Evolutionary conservation across 1,284 basidiomycete species (phyloP), one percentile per base, ranked within the genome.

Genomic region (Melampsora larici-populina): DNA sequence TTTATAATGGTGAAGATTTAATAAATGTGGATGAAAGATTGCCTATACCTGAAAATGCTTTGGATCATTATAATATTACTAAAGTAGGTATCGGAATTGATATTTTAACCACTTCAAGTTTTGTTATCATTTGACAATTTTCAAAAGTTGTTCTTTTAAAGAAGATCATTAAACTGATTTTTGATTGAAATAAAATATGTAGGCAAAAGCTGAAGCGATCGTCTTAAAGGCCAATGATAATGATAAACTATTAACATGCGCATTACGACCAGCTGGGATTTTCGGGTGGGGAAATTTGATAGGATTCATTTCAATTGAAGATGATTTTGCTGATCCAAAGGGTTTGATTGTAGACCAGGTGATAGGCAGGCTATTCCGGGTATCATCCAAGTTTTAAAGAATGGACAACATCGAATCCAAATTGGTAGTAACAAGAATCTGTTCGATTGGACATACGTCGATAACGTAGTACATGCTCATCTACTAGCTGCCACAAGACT

Each of bases 371-470:
- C 90, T 79, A 90, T 97, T 84, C 86, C 88, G 2, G 93, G 92
- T 21, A 87, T 97, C 65, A 90, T 91, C 84, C 86, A 91, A 79
- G 93, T 92, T 8, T 91, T 94, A 83, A 88, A 91, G 81, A 88
- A 89, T 74, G 89, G 89, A 29, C 92, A 96, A 84, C 94, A 94
- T 1, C 90, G 92, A 80, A 92, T 93, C 87, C 96, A 98, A 85
- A 90, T 99, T 79, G 97, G 97, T 65, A 87, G 91, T 85, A 98
- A 98, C 86, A 89, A 87, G 79, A 99, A 99, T 84, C 86, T 98
- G 13, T 96, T 94, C 82, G 97, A 99, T 85, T 97, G 93, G 90
- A 98, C 96, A 0, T 98, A 97, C 82, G 94, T 99, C 80, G 93
- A 90, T 80, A 99, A 99, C 84, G 91, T 97, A 79, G 95, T 94